phyloP scores from a whole-genome alignment of 257 asterid genomes.

The Capsicum baccatum region DNA sequence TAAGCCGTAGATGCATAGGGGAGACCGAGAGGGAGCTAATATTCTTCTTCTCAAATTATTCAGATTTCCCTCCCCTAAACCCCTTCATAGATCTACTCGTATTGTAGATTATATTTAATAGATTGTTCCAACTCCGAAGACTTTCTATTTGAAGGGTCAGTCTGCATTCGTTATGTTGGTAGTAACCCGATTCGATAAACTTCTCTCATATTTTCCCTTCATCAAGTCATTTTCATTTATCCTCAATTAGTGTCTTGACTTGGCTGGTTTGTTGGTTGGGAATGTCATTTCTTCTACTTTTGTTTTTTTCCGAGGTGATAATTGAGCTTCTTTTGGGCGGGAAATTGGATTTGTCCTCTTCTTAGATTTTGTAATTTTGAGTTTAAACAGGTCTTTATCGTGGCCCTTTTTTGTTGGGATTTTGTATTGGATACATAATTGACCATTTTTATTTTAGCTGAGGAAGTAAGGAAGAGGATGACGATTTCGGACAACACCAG shows the following conservation, averaged over 20 bases:
- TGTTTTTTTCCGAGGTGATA: not conserved
- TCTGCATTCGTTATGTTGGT: too few species aligned
- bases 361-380: constrained; percentile 21
- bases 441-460: not conserved
- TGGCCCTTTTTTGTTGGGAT: not conserved
- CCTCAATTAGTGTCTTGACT: not conserved
- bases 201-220: too few species aligned
- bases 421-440: not conserved
- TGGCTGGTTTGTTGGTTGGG: not conserved
- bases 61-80: constrained; percentile 20
- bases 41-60: not conserved
- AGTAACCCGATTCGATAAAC: too few species aligned
- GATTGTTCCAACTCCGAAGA: not conserved
- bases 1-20: too few species aligned
- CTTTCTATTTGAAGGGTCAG: too few species aligned
- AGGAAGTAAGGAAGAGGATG: constrained; percentile 33
- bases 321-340: constrained; percentile 9
- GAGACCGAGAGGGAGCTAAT: not conserved
- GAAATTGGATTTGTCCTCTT: not conserved
- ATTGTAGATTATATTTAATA: not conserved
- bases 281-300: not conserved
- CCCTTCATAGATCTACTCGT: not conserved
- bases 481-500: constrained; percentile 74
- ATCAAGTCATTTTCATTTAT: not conserved
- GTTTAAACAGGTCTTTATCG: constrained; percentile 17